Evolutionary conservation across 2,329 filamentous ascomycete genomes (phyloP).

Genomic region (Sporothrix protearum): DNA sequence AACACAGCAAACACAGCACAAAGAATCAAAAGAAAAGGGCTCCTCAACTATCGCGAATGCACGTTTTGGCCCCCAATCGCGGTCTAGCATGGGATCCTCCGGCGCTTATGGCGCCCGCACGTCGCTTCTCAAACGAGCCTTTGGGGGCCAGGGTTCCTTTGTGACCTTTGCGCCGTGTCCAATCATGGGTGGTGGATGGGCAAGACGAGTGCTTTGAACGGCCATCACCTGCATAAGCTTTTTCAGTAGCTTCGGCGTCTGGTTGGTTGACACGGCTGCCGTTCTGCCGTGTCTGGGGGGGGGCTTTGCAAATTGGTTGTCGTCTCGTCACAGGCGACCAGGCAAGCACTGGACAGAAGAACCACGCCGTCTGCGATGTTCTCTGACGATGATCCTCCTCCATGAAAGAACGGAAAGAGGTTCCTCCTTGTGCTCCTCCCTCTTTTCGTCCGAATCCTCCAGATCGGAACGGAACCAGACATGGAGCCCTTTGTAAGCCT

Average conservation of each 20-base stretch:
- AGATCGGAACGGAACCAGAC: background rate
- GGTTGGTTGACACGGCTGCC: background rate
- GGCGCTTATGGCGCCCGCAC: constrained; percentile 19
- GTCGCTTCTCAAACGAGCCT: background rate
- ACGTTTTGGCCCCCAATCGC: constrained; percentile 10
- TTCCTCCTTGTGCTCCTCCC: background rate
- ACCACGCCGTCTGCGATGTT: background rate
- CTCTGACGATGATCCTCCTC: background rate
- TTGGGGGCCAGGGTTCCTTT: background rate
- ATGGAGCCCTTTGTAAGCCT: background rate
- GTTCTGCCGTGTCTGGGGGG: background rate
- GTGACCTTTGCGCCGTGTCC: constrained; percentile 1
- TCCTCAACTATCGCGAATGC: background rate
- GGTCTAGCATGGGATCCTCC: background rate
- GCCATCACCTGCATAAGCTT: constrained; percentile 26
- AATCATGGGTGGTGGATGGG: constrained; percentile 13
- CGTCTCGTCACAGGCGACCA: background rate
- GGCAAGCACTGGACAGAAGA: background rate
- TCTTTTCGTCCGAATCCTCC: background rate
- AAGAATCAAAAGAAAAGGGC: background rate
- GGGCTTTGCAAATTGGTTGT: background rate
- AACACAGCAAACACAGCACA: background rate
- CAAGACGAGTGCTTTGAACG: constrained; percentile 12
- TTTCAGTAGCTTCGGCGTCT: background rate
- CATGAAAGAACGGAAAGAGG: background rate